A percentile compares a stretch with the other conserved stretches of the same genome.
These are phyloP conservation scores for Rhododendron kiyosumense DNA, from an alignment of 148 eudicot genomes.

Conservation along the genomic window DNA sequence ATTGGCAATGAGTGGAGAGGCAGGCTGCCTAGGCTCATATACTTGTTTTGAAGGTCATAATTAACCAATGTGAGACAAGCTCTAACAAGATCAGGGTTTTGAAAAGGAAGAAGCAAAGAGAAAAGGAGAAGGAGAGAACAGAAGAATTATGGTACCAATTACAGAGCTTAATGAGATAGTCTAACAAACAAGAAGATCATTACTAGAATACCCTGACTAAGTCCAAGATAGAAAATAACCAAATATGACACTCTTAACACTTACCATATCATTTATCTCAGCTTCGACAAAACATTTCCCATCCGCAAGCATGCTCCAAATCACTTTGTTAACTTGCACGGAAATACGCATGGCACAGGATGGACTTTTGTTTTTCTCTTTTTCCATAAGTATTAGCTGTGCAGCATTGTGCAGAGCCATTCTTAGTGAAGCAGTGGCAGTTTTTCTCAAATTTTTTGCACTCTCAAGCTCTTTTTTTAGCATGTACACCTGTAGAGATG, in stretches of 20 bases:
- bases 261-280: conserved; percentile 95
- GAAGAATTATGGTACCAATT: background rate
- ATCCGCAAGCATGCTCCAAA: conserved; percentile 96
- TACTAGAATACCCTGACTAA: background rate
- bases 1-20: too few relatives aligned
- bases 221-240: background rate
- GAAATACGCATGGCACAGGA: conserved; percentile 98
- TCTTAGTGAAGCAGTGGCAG: conserved; percentile 73
- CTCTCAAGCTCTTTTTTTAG: conserved; percentile 64
- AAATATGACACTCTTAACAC: conserved; percentile 14
- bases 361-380: conserved; percentile 93
- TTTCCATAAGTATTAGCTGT: conserved; percentile 75
- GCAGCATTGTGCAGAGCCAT: conserved; percentile 87
- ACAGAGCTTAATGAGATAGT: background rate
- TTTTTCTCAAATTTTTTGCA: conserved; percentile 65
- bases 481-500: conserved; percentile 54
- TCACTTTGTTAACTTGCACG: conserved; percentile 81
- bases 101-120: background rate
- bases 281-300: conserved; percentile 96
- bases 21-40: too few relatives aligned
- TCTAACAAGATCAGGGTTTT: background rate
- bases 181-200: background rate
- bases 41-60: too few relatives aligned
- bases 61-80: too few relatives aligned
- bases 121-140: background rate